Evolutionary conservation across 495 filamentous ascomycete species (phyloP), one percentile per base, ranked within the genome.

Genomic region (Penicillium paradoxum): DNA sequence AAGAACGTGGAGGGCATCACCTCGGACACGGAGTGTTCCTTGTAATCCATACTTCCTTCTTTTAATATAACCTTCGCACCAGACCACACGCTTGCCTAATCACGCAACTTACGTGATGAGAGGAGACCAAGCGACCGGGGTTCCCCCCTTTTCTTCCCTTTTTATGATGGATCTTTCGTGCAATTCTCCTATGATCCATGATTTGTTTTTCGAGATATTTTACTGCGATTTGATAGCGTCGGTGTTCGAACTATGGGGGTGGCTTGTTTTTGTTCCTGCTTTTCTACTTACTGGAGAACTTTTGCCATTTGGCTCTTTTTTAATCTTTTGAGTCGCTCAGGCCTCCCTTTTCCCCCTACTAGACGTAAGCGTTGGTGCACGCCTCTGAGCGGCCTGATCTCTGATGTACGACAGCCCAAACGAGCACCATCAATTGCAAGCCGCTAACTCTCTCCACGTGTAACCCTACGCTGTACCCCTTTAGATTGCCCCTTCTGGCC

Each of bases 151-250:
- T n/a, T n/a, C n/a, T 42, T 45, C 18, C 25, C 13, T 30, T 47
- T 25, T 2, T 24, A 11, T 14, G 33, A 22, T 19, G 22, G 22
- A 38, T 41, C 11, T 45, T 36, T 45, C 19, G n/a, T 29, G 24
- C 43, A 33, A 32, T 51, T 48, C 38, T 48, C 36, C 45, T 51
- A 51, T 49, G 49, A 45, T 53, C 45, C 40, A 25, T 27, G 18
- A 24, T 47, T 8, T 37, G 37, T 36, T 32, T 6, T 46, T 25
- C 9, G 4, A 32, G 2, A 6, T 49, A 25, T 32, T 24, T 9
- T 25, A 7, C 15, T 45, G 27, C 29, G 42, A 25, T 54, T 42
- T 49, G 42, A 51, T 48, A 60, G 55, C 57, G 57, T 51, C n/a
- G 54, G 57, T 27, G 61, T 57, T 51, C 49, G n/a, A 42, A 24